Base-by-base conservation (phyloP, 768 basidiomycete species). In the Sarcomyxa edulis region DNA sequence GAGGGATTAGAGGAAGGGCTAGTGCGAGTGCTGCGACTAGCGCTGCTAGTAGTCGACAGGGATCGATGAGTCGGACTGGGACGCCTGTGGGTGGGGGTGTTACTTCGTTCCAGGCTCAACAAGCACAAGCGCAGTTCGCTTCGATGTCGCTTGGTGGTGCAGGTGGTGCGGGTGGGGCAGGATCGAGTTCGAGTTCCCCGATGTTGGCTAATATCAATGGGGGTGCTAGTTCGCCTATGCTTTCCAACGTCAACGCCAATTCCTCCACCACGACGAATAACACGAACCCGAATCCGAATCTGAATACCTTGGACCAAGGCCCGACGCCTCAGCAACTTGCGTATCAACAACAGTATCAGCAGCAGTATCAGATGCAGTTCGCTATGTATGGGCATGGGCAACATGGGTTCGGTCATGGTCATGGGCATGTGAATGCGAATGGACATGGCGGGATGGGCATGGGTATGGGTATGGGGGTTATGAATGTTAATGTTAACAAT, bases 151-250 rank as follows among this genome's bases (percentile, higher is more conserved):
- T 22, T 21, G 38, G 38, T 24, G 38, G 29, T 21, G 21, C 10
- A 20, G 38, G 28, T 30, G 26, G 16, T 11, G 33, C 7, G 18
- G 19, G 12, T 16, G 19, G 14, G 7, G 14, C 19, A n/a, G 18
- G 29, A 9, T 31, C 29, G 18, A 32, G 31, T 28, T 31, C 38
- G 26, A 39, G 38, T 23, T 31, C 38, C 2, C 60, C 7, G 4
- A 68, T 64, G 7, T 65, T 66, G 3, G 51, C 54, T 43, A 56
- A 58, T 19, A 37, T 47, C n/a, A n/a, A n/a, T n/a, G n/a, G n/a
- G n/a, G n/a, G n/a, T n/a, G n/a, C n/a, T n/a, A n/a, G 12, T 34
- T 32, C 36, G 32, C 41, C n/a, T 37, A 47, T n/a, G 38, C 40
- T 11, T 37, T 26, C 37, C 46, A 39, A 25, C 32, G 18, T 11